A percentile compares a stretch with the other conserved stretches of the same genome.
Evolutionary conservation across 106 monocot species (phyloP).

Genomic region (Amphibolis antarctica): DNA sequence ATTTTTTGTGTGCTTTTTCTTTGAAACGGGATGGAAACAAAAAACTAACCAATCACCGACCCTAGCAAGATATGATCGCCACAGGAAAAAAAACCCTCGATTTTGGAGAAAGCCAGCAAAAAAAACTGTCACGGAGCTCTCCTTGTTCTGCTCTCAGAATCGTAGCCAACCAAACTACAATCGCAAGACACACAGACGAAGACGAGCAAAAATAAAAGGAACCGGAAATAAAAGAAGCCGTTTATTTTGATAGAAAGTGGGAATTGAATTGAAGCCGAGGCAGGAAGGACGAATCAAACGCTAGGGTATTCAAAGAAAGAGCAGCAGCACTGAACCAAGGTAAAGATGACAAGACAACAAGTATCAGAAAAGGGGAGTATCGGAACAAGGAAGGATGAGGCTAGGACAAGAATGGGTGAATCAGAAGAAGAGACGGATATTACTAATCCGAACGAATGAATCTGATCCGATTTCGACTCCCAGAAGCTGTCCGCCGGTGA

Average conservation of each 20-base stretch:
- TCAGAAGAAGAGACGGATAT: too few species aligned
- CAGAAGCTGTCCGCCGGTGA: neutral
- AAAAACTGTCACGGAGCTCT: conserved; percentile 8
- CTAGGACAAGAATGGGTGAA: too few species aligned
- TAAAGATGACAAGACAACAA: too few species aligned
- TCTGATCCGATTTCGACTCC: neutral
- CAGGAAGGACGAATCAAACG: too few species aligned
- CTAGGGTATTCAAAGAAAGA: too few species aligned
- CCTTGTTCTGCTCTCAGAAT: conserved; percentile 1
- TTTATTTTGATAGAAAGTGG: neutral
- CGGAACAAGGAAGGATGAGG: too few species aligned
- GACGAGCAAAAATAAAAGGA: neutral
- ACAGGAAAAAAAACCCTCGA: conserved; percentile 1
- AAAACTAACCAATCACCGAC: neutral
- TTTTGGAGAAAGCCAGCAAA: conserved; percentile 6
- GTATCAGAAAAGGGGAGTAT: too few species aligned
- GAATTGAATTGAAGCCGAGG: too few species aligned
- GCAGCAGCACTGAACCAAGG: too few species aligned
- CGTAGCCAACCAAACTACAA: neutral
- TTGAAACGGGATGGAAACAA: neutral
- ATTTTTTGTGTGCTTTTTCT: neutral
- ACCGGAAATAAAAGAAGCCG: neutral
- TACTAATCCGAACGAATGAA: neutral
- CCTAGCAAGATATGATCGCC: neutral
- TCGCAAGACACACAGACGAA: neutral